Evolutionary conservation across 2,329 filamentous ascomycete species (phyloP), one percentile per base, ranked within the genome.

Genomic region (Alternaria tenuissima): DNA sequence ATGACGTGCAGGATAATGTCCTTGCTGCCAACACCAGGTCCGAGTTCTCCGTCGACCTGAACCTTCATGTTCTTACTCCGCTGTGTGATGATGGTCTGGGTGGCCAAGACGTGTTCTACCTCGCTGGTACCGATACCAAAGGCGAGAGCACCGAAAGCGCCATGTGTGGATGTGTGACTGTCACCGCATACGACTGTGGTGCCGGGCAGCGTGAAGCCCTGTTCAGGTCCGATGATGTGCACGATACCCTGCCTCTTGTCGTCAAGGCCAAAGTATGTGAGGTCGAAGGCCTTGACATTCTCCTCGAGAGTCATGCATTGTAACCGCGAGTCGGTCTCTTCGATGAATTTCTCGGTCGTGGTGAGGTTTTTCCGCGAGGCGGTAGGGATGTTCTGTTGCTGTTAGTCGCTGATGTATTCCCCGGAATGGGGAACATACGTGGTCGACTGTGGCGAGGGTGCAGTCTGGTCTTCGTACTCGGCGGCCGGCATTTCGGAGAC

Each of bases 41-140:
- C 87, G 58, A 98, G 87, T 79, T 94, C 89, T 55, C 95, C 95
- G 68, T 98, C 92, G 62, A 98, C 92, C 81, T 97, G 92, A 73
- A 99, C 90, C 75, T 93, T 91, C 94, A 99, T 98, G 85, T 99
- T 98, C 85, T 97, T 98, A 82, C 93, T 97, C 76, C 93, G 87
- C 83, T 93, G 93, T 65, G 94, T 96, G 79, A 97, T 93, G 68
- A 99, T 84, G 61, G 93, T 97, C 81, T 98, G 95, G 14, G 95
- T 98, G 53, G 95, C 95, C 58, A 99, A 87, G 64, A 99, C 95
- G 81, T 99, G 94, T 86, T 99, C 95, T 69, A 98, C 95, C 83
- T 99, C 95, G 78, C 92, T 96, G 64, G 95, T 99, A 72, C 95
- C 95, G 76, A 99, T 99, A 79, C 95, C 95, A 76, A 97, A 97